phyloP scores from a whole-genome alignment of 129 eudicot genomes.

The Arctium lappa region DNA sequence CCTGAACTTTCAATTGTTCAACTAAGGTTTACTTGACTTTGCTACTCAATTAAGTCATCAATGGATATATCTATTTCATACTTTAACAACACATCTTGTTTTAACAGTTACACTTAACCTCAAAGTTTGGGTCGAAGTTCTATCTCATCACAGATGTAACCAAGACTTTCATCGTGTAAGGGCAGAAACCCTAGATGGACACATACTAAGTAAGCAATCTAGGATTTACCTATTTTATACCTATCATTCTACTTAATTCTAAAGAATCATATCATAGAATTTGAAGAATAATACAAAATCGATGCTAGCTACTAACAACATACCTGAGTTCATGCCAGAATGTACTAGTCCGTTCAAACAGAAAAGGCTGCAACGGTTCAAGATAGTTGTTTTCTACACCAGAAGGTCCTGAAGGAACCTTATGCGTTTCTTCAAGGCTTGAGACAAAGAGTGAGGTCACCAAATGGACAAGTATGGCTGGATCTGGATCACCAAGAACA shows the following conservation, averaged over 20 bases:
- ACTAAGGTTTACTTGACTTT: too few species aligned
- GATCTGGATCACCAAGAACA: conserved; percentile 64
- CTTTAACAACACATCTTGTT: background rate
- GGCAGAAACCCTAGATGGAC: background rate
- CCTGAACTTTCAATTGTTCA: too few species aligned
- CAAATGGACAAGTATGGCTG: conserved; percentile 62
- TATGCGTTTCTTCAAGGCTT: conserved; percentile 25
- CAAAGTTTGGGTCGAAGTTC: background rate
- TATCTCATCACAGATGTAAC: background rate
- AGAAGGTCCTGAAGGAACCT: conserved; percentile 19
- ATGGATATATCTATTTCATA: background rate
- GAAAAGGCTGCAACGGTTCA: conserved; percentile 46
- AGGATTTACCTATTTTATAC: background rate
- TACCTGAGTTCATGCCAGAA: conserved; percentile 92
- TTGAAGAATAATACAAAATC: background rate
- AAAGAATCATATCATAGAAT: background rate
- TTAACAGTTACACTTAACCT: background rate
- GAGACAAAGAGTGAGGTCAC: conserved; percentile 62
- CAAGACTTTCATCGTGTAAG: background rate
- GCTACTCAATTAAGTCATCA: background rate
- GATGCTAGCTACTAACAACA: background rate
- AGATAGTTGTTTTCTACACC: conserved; percentile 34
- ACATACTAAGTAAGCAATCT: background rate
- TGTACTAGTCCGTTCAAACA: conserved; percentile 40
- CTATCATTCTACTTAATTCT: background rate